phyloP scores from a whole-genome alignment of 352 stramenopile species.

The Globisporangium middletonii region DNA sequence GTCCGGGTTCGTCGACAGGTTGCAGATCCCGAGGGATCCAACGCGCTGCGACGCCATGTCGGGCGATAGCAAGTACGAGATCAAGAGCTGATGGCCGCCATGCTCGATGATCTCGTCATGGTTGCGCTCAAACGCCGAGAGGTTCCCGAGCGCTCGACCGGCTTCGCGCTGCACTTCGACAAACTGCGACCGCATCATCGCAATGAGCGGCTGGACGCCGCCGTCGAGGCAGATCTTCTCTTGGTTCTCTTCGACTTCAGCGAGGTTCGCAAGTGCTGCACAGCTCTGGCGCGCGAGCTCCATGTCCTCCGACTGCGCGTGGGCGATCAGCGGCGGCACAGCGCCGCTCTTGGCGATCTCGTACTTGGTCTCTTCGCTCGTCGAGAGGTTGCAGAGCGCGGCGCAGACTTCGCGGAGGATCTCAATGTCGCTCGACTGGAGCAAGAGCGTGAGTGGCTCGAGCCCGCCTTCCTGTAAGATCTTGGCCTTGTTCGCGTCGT shows the following conservation, averaged over 20 bases:
- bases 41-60: conserved; percentile 93
- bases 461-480: conserved; percentile 96
- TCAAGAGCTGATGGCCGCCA: conserved; percentile 92
- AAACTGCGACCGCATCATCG: conserved; percentile 94
- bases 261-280: conserved; percentile 92
- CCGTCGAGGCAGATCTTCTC: conserved; percentile 91
- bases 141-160: conserved; percentile 90
- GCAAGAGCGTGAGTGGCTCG: conserved; percentile 88
- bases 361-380: conserved; percentile 96
- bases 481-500: conserved; percentile 92
- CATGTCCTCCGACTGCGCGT: conserved; percentile 93
- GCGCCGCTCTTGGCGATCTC: conserved; percentile 94
- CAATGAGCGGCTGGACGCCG: conserved; percentile 88
- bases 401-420: conserved; percentile 93
- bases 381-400: conserved; percentile 93
- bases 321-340: conserved; percentile 85
- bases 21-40: conserved; percentile 92
- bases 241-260: conserved; percentile 94
- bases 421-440: conserved; percentile 89
- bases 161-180: conserved; percentile 92
- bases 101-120: conserved; percentile 90
- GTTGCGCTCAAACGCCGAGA: conserved; percentile 87
- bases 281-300: conserved; percentile 87
- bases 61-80: conserved; percentile 93
- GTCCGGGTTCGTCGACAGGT: conserved; percentile 89